Base-by-base conservation (phyloP, 441 rosid species). In the Codiaeum variegatum region DNA sequence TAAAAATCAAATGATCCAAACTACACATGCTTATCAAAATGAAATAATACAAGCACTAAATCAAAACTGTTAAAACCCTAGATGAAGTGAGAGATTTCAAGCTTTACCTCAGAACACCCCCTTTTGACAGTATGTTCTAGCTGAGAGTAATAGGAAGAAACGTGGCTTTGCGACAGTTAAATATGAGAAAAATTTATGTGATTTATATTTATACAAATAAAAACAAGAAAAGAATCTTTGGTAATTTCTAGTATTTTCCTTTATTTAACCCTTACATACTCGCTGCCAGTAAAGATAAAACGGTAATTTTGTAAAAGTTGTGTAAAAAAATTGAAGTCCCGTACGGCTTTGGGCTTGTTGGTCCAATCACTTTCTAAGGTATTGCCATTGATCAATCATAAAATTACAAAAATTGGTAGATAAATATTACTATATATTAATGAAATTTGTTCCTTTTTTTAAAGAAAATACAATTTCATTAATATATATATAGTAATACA, bases 51-150 rank as follows among this genome's bases (percentile, higher is more conserved):
- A 38, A 40, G 13, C 44, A 40, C 44, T 11, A 40, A 40, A 0
- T 3, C 36, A 73, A 65, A 29, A 51, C 28, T 52, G 58, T 18
- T 7, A 52, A 52, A 52, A 52, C 28, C 26, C 58, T 8, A 52
- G 24, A 23, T 0, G 36, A 32, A 51, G 47, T 15, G 65, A 16
- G 16, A 18, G 42, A 67, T 32, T 19, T 23, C 13, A 62, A 11
- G 49, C 9, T 28, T 59, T 71, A 86, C 88, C 88, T 83, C 86
- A 81, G 88, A 67, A 23, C 87, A 74, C 90, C 90, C 90, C 90
- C 88, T 86, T 56, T 56, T 7, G 28, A 36, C 36, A 58, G 61
- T 47, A 18, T 47, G 16, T 11, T 13, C 3, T n/a, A 8, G 55
- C 8, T n/a, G 58, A 4, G 31, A 10, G 26, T 10, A 18, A 15